Evolutionary conservation across 352 stramenopile species (phyloP).

Genomic region (Peronosclerospora sorghi): DNA sequence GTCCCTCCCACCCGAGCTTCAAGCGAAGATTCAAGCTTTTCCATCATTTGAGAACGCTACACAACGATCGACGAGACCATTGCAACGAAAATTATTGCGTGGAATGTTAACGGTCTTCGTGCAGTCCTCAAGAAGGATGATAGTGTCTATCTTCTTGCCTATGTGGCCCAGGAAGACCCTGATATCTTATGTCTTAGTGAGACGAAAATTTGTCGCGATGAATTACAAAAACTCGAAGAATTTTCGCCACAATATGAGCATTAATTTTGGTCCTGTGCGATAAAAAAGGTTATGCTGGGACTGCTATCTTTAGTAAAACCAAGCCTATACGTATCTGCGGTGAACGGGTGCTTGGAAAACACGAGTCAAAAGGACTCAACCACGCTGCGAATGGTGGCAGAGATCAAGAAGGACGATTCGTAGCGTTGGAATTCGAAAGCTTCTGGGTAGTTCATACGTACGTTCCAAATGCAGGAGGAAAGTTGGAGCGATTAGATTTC

Average conservation of each 20-base stretch:
- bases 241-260: constrained; percentile 53
- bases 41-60: constrained; percentile 41
- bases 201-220: constrained; percentile 69
- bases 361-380: too few relatives aligned
- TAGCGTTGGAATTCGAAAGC: too few relatives aligned
- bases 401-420: too few relatives aligned
- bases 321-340: constrained; percentile 61
- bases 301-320: too few relatives aligned
- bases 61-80: constrained; percentile 3
- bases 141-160: constrained; percentile 52
- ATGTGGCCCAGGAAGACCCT: constrained; percentile 65
- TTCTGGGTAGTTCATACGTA: too few relatives aligned
- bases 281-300: too few relatives aligned
- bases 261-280: too few relatives aligned
- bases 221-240: constrained; percentile 66
- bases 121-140: constrained; percentile 66
- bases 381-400: too few relatives aligned
- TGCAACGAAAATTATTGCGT: constrained; percentile 47
- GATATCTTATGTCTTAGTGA: constrained; percentile 79
- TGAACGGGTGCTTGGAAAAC: too few relatives aligned
- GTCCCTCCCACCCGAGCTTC: constrained; percentile 26
- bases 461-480: too few relatives aligned
- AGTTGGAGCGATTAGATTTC: too few relatives aligned
- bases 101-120: constrained; percentile 80
- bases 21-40: constrained; percentile 37